Percentiles rank a stretch among this genome's conserved stretches.
Evolutionary conservation across 2,329 filamentous ascomycete species (phyloP).

Genomic region (Diaporthe vexans): DNA sequence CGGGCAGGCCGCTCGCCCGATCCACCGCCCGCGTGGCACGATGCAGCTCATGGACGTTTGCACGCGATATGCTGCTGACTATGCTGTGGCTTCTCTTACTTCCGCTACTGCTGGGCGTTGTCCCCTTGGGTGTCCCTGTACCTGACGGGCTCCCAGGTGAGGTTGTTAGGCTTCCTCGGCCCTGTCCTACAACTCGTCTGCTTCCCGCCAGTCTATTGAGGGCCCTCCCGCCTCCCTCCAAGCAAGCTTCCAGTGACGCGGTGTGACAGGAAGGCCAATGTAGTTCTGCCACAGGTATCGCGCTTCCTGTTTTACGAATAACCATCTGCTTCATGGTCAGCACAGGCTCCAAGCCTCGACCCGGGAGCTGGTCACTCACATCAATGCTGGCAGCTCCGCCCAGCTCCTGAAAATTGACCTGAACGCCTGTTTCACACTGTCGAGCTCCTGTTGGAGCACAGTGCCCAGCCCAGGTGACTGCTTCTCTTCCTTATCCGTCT

Average conservation of each 20-base stretch:
- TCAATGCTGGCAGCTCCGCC: slow-evolving; percentile 74
- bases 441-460: slow-evolving; percentile 74
- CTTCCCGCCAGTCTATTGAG: slow-evolving; percentile 19
- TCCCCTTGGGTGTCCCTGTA: neutral
- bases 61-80: slow-evolving; percentile 29
- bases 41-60: neutral
- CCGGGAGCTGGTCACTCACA: slow-evolving; percentile 69
- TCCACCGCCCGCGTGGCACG: slow-evolving; percentile 2
- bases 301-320: slow-evolving; percentile 61
- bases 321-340: slow-evolving; percentile 52
- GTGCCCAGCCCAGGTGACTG: slow-evolving; percentile 59
- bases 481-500: slow-evolving; percentile 59
- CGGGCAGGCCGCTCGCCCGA: neutral
- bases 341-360: neutral
- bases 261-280: slow-evolving; percentile 65
- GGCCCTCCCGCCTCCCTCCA: slow-evolving; percentile 51
- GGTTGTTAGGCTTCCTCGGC: neutral
- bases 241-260: slow-evolving; percentile 62
- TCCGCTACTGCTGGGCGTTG: neutral
- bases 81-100: neutral
- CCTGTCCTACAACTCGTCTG: slow-evolving; percentile 59
- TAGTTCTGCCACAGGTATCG: slow-evolving; percentile 64
- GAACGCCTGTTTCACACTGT: slow-evolving; percentile 72
- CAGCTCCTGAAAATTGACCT: slow-evolving; percentile 79
- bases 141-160: neutral